phyloP scores from a whole-genome alignment of 75 land plant genomes.

The Chamaecyparis obtusa region DNA sequence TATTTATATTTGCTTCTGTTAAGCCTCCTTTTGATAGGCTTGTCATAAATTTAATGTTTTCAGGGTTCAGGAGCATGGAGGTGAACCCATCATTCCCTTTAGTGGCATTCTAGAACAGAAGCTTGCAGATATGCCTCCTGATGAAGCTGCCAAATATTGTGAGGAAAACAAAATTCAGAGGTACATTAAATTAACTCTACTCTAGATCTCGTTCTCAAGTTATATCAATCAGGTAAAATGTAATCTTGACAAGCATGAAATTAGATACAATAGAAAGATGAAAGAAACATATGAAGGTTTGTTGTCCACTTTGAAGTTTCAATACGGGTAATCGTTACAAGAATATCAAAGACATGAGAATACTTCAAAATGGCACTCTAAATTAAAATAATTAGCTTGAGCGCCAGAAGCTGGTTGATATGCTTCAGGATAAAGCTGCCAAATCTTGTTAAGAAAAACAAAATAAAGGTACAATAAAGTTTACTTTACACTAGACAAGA shows the following conservation, averaged over 20 bases:
- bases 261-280: neutral
- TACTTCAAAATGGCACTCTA: neutral
- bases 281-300: neutral
- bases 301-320: neutral
- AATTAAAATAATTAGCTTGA: neutral
- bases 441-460: neutral
- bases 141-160: slow-evolving; percentile 96
- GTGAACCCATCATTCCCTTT: slow-evolving; percentile 89
- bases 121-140: slow-evolving; percentile 87
- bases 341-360: neutral
- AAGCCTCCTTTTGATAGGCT: neutral
- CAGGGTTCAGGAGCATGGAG: slow-evolving; percentile 99
- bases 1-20: neutral
- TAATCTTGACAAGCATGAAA: neutral
- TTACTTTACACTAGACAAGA: neutral
- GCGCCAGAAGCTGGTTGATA: too few relatives aligned
- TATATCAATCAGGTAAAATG: slow-evolving; percentile 12
- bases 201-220: neutral
- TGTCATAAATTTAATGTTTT: neutral
- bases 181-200: slow-evolving; percentile 22
- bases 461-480: neutral
- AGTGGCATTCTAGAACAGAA: slow-evolving; percentile 87
- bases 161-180: slow-evolving; percentile 96
- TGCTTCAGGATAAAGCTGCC: neutral
- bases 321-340: neutral